These are phyloP conservation scores for Flagelloscypha sp. DNA, from an alignment of 768 basidiomycete genomes.

Conservation along the genomic window DNA sequence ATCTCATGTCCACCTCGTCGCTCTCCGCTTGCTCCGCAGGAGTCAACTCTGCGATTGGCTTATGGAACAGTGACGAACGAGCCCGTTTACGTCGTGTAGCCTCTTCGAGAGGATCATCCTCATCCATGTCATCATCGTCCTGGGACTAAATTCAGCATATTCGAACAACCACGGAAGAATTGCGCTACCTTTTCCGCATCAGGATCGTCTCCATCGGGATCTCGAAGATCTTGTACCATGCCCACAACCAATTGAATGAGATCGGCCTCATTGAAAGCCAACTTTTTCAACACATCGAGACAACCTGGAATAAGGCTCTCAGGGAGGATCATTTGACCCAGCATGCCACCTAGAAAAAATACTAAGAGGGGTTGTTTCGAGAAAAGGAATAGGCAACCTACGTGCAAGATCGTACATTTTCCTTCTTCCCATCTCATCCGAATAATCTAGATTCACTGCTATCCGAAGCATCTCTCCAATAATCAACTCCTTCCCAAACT, in stretches of 20 bases:
- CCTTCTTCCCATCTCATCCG: constrained; percentile 83
- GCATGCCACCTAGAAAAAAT: constrained; percentile 62
- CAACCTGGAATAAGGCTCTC: constrained; percentile 62
- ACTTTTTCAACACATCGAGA: constrained; percentile 71
- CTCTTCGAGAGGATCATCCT: constrained; percentile 13
- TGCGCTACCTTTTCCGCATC: constrained; percentile 27
- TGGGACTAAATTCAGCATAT: not conserved
- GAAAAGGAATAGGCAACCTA: constrained; percentile 29
- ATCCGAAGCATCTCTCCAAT: constrained; percentile 77
- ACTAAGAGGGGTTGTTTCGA: constrained; percentile 1
- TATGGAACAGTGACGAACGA: constrained; percentile 21
- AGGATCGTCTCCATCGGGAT: constrained; percentile 32
- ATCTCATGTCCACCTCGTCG: constrained; percentile 65
- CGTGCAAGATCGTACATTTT: constrained; percentile 84
- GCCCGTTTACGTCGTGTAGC: constrained; percentile 17
- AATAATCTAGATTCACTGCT: constrained; percentile 77
- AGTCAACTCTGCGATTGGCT: constrained; percentile 32
- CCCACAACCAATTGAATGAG: constrained; percentile 86
- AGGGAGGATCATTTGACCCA: constrained; percentile 63
- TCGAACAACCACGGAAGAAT: constrained; percentile 11
- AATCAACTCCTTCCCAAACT: constrained; percentile 50
- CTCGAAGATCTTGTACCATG: constrained; percentile 73
- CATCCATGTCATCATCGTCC: constrained; percentile 2
- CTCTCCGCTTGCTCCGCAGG: constrained; percentile 50
- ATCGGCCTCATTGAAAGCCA: constrained; percentile 72